Evolutionary conservation across 441 rosid species (phyloP).

Genomic region (Erodium trifolium): DNA sequence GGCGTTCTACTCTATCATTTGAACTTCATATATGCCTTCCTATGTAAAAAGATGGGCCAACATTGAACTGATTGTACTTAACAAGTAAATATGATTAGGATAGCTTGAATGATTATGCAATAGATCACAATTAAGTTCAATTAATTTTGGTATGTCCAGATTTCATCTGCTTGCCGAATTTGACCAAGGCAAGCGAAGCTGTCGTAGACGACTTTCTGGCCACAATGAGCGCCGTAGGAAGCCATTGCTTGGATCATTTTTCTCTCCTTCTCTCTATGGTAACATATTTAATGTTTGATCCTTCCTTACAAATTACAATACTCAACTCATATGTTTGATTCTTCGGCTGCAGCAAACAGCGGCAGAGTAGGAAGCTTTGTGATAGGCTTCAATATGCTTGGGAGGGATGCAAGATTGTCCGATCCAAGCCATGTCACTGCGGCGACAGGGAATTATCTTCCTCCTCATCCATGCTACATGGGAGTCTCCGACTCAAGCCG

Average conservation of each 20-base stretch:
- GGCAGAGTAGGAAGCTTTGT: conserved; percentile 48
- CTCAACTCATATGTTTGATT: conserved; percentile 2
- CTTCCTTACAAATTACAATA: no score
- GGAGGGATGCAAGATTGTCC: conserved; percentile 32
- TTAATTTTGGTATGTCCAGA: conserved; percentile 33
- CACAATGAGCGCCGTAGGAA: conserved; percentile 91
- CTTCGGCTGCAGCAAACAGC: conserved; percentile 38
- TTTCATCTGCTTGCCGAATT: conserved; percentile 91
- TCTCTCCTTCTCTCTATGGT: conserved; percentile 39
- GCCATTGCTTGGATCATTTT: conserved; percentile 55
- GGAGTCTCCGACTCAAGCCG: conserved; percentile 70
- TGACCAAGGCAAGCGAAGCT: conserved; percentile 84
- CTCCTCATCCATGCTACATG: conserved; percentile 39
- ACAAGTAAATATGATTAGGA: background rate
- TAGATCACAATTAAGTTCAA: conserved; percentile 4
- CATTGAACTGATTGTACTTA: no score
- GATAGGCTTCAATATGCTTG: conserved; percentile 47
- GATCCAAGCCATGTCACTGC: conserved; percentile 31
- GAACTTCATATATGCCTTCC: no score
- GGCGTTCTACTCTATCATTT: no score
- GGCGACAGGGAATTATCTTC: conserved; percentile 30
- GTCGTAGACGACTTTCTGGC: conserved; percentile 85
- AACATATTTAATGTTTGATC: conserved; percentile 15
- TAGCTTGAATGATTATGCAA: background rate
- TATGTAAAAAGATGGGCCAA: no score